Evolutionary conservation across 768 basidiomycete species (phyloP).

Genomic region (Termitomyces sp.): DNA sequence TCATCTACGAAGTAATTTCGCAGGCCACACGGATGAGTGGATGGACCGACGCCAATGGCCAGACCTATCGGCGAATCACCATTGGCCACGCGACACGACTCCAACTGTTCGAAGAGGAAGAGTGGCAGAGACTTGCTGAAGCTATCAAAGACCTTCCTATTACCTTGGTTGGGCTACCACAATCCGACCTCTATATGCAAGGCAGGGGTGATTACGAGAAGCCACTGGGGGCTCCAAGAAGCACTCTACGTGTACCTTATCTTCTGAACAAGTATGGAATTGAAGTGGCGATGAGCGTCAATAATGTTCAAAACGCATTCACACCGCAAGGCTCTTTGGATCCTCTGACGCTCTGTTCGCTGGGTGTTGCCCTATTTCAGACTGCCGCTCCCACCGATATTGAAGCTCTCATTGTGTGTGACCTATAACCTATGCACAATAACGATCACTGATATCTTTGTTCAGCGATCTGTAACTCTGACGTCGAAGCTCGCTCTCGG

Average conservation of each 20-base stretch:
- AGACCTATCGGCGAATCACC: constrained; percentile 39
- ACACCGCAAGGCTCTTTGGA: constrained; percentile 66
- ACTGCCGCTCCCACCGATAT: constrained; percentile 46
- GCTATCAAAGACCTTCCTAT: constrained; percentile 44
- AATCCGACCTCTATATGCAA: constrained; percentile 70
- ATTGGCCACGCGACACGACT: constrained; percentile 63
- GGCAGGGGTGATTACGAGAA: constrained; percentile 35
- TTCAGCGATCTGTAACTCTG: constrained; percentile 48
- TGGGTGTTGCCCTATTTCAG: constrained; percentile 60
- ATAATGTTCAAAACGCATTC: constrained; percentile 67
- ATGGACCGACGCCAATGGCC: constrained; percentile 15
- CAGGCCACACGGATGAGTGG: constrained; percentile 26
- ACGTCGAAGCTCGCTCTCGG: constrained; percentile 53
- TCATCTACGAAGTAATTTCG: constrained; percentile 52
- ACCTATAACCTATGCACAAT: not conserved
- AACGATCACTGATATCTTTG: constrained; percentile 7
- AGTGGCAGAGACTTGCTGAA: constrained; percentile 42
- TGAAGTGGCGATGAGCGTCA: constrained; percentile 53
- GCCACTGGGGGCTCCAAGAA: constrained; percentile 43
- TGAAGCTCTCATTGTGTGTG: constrained; percentile 40
- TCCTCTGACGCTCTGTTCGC: constrained; percentile 55
- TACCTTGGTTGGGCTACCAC: constrained; percentile 53
- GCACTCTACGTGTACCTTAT: constrained; percentile 52
- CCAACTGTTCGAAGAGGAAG: constrained; percentile 40
- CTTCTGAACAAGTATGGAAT: constrained; percentile 42